A percentile compares a stretch with the other conserved stretches of the same genome.
These are phyloP conservation scores for Suhomyces guaymorum DNA, from an alignment of 1,139 yeast genomes.

Conservation along the genomic window DNA sequence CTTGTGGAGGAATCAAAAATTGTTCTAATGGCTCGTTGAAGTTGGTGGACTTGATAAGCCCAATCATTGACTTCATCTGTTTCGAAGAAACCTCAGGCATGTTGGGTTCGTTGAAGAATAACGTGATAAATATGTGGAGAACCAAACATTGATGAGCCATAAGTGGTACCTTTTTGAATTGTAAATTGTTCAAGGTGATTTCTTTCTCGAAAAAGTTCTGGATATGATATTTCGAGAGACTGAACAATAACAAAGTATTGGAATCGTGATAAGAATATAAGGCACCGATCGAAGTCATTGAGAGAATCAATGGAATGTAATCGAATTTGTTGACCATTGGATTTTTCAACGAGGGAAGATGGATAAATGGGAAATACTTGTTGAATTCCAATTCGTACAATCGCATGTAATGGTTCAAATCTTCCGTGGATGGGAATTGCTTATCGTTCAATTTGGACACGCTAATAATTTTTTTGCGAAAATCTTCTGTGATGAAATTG, in stretches of 20 bases:
- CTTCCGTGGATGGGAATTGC: conserved; percentile 75
- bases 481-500: conserved; percentile 44
- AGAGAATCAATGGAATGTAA: conserved; percentile 72
- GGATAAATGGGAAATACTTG: conserved; percentile 81
- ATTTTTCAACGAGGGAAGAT: conserved; percentile 64
- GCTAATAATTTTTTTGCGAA: conserved; percentile 54
- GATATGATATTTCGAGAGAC: conserved; percentile 74
- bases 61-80: conserved; percentile 76
- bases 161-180: conserved; percentile 69
- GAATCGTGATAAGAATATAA: conserved; percentile 78
- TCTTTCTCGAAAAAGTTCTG: conserved; percentile 71
- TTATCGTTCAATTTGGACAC: conserved; percentile 50
- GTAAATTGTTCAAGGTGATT: conserved; percentile 45
- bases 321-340: conserved; percentile 55
- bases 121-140: conserved; percentile 76
- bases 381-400: conserved; percentile 75
- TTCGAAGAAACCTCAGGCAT: conserved; percentile 74
- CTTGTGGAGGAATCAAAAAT: conserved; percentile 59
- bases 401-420: conserved; percentile 69
- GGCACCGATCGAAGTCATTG: conserved; percentile 90
- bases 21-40: conserved; percentile 71
- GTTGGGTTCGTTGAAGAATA: conserved; percentile 74
- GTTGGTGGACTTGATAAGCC: conserved; percentile 74
- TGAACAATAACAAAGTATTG: conserved; percentile 74
- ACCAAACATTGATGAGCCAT: conserved; percentile 89